phyloP scores from a whole-genome alignment of 768 basidiomycete genomes.

The Tulasnella sp. region DNA sequence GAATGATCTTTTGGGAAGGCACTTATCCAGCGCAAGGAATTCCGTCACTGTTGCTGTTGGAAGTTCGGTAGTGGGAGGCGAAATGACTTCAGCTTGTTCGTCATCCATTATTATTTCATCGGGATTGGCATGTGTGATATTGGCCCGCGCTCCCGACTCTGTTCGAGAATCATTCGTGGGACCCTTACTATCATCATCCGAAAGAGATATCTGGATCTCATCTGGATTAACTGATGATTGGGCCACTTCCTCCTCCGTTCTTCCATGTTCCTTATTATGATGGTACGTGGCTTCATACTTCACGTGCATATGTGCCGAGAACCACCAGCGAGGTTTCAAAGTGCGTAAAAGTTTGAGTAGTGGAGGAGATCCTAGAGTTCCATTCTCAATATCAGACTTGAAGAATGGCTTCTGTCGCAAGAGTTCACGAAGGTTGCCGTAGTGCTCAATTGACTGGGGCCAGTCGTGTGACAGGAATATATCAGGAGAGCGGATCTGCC shows the following conservation, averaged over 20 bases:
- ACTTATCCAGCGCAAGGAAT: slow-evolving; percentile 89
- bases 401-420: slow-evolving; percentile 71
- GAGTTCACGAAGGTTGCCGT: slow-evolving; percentile 55
- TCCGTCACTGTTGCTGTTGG: slow-evolving; percentile 37
- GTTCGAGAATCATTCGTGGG: slow-evolving; percentile 15
- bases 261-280: slow-evolving; percentile 18
- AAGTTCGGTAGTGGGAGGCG: slow-evolving; percentile 11
- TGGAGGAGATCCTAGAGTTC: slow-evolving; percentile 75
- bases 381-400: slow-evolving; percentile 48
- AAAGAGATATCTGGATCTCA: slow-evolving; percentile 24
- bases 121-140: slow-evolving; percentile 26
- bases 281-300: slow-evolving; percentile 56
- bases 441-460: slow-evolving; percentile 73
- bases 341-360: slow-evolving; percentile 60
- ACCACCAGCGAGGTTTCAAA: slow-evolving; percentile 79
- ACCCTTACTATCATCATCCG: slow-evolving; percentile 20
- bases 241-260: not conserved
- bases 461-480: slow-evolving; percentile 96
- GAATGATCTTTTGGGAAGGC: slow-evolving; percentile 55
- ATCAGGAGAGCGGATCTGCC: slow-evolving; percentile 47
- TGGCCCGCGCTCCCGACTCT: slow-evolving; percentile 10
- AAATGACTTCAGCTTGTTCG: slow-evolving; percentile 18
- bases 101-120: slow-evolving; percentile 39
- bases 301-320: slow-evolving; percentile 80
- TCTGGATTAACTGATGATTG: slow-evolving; percentile 19